Base-by-base conservation (phyloP, 2,329 filamentous ascomycete genomes). In the Aspergillus sp. region DNA sequence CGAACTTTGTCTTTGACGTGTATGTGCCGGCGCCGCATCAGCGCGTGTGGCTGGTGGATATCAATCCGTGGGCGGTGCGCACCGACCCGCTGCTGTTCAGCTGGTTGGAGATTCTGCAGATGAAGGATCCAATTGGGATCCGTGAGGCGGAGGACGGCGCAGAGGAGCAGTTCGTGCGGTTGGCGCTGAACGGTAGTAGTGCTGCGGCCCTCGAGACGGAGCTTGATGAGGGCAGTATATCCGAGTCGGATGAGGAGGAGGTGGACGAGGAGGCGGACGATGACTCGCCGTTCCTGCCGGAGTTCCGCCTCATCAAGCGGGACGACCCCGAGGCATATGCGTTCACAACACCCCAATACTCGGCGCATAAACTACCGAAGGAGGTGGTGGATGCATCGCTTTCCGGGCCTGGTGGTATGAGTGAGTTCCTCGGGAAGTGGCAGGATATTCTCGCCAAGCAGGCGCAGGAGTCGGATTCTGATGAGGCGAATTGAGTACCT, bases 331-430 rank as follows among this genome's bases (percentile, higher is more conserved):
- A 93, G 55, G 92, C 92, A 1, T 94, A 90, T 67, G 88, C 88
- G 61, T 95, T 96, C 67, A 85, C 83, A 59, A 88, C 89, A 4
- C 83, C 90, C 1, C 89, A 93, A 65, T 97, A 95, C 71, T 96
- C 91, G 56, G 93, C 94, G 3, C 93, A 97, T 68, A 99, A 97
- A 73, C 75, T 99, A 61, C 94, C 94, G 0, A 91, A 87, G 69
- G 94, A 99, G 62, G 90, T 97, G 2, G 92, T 96, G 2, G 83
- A 86, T 64, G 84, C 83, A 2, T 82, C 80, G 26, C 73, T 78
- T 17, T 81, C 81, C 1, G 88, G 88, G 3, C 84, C 89, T 50
- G 89, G 88, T 3, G 88, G 87, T 0, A 80, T 97, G 75, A 81
- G 86, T 55, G 91, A 95, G 72, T 92, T 94, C 73, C 84, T 88